phyloP scores from a whole-genome alignment of 257 asterid genomes.

The Coffea eugenioides region DNA sequence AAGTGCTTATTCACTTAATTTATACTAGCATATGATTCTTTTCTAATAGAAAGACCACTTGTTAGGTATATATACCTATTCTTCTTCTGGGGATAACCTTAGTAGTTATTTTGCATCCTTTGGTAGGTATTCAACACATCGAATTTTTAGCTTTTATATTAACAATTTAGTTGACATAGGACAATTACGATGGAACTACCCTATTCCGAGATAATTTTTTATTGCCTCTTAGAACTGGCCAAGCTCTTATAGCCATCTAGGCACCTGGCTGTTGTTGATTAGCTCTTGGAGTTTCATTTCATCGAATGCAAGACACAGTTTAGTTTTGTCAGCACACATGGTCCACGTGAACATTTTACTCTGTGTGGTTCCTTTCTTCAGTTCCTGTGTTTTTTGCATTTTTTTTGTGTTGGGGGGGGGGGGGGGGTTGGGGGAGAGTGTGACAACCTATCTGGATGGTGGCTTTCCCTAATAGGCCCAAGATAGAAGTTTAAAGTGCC shows the following conservation, averaged over 20 bases:
- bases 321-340: too few species aligned
- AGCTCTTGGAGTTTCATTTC: neutral
- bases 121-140: neutral
- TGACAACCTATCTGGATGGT: neutral
- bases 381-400: too few species aligned
- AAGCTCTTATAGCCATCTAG: neutral
- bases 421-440: neutral
- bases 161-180: neutral
- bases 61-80: neutral
- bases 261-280: neutral
- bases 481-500: too few species aligned
- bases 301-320: neutral
- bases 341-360: neutral
- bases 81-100: neutral
- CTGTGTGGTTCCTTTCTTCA: neutral
- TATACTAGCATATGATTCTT: neutral
- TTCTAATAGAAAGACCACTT: too few species aligned
- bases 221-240: neutral
- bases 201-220: neutral
- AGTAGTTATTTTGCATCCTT: neutral
- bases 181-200: neutral
- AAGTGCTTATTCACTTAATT: slow-evolving; percentile 1
- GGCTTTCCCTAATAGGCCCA: too few species aligned
- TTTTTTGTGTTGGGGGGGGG: neutral
- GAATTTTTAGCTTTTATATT: neutral